A percentile compares a stretch with the other conserved stretches of the same genome.
phyloP scores from a whole-genome alignment of 73 alveolate species.

The Tetrahymena borealis region DNA sequence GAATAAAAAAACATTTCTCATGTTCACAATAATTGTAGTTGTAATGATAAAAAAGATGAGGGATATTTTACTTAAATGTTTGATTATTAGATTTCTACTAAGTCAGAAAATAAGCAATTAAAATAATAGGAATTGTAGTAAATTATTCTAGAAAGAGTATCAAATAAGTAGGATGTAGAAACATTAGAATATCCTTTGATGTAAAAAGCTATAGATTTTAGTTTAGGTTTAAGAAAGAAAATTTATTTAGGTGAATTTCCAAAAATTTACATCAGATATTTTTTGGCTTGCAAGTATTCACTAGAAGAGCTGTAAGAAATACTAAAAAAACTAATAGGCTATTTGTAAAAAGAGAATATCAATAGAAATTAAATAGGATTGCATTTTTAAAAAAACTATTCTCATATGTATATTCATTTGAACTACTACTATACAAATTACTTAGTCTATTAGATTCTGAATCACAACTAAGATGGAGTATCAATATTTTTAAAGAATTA shows the following conservation, averaged over 20 bases:
- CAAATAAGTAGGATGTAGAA: not conserved
- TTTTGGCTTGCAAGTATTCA: not conserved
- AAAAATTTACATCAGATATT: not conserved
- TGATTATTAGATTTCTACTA: not conserved
- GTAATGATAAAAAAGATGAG: not conserved
- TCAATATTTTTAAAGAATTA: too few relatives aligned
- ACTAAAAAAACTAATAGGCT: too few relatives aligned
- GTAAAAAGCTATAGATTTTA: not conserved
- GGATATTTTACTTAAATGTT: not conserved
- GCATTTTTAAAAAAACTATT: too few relatives aligned
- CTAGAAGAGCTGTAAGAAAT: not conserved
- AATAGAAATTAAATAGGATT: too few relatives aligned
- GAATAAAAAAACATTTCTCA: not conserved
- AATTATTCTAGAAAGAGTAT: not conserved
- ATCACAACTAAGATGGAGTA: too few relatives aligned
- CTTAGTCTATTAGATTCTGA: too few relatives aligned
- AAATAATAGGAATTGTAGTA: not conserved
- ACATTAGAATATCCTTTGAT: not conserved
- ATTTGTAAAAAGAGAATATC: too few relatives aligned
- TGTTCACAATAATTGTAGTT: not conserved
- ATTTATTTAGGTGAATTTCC: not conserved
- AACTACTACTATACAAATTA: too few relatives aligned
- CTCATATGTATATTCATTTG: too few relatives aligned
- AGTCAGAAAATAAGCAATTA: not conserved
- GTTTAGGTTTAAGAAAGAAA: not conserved